Conservation (phyloP, 73 alveolate genomes). For the Uronychia setigera region DNA sequence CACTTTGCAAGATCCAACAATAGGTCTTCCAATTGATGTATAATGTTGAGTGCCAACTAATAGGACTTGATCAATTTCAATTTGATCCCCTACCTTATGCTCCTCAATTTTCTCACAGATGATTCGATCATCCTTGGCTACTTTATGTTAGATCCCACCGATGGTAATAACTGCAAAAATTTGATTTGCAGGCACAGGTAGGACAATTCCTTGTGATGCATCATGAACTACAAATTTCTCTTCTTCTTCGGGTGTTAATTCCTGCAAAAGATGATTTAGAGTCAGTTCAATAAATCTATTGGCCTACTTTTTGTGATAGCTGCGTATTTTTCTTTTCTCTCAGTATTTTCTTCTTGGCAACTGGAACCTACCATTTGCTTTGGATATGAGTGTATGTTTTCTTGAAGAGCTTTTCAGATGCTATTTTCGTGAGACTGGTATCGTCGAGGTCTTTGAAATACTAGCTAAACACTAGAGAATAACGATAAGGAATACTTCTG, state of each 20-base stretch:
- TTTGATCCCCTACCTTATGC: constrained; percentile 64
- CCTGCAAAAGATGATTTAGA: too few species aligned
- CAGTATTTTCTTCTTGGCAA: constrained; percentile 24
- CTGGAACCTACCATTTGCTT: constrained; percentile 70
- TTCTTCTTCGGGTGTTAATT: constrained; percentile 2
- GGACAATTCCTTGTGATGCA: constrained; percentile 11
- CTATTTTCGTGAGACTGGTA: background rate
- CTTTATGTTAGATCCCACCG: constrained; percentile 71
- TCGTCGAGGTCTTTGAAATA: background rate
- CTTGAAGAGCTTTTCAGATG: too few species aligned
- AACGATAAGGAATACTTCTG: too few species aligned
- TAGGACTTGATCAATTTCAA: constrained; percentile 70
- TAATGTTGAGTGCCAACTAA: constrained; percentile 81
- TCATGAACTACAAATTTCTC: constrained; percentile 20
- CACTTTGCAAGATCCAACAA: constrained; percentile 71
- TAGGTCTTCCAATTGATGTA: constrained; percentile 85
- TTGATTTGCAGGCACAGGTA: constrained; percentile 35
- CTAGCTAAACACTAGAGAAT: too few species aligned
- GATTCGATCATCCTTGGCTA: constrained; percentile 68
- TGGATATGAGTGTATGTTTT: too few species aligned
- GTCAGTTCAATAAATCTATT: too few species aligned
- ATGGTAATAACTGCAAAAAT: constrained; percentile 70
- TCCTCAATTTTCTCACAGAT: constrained; percentile 60
- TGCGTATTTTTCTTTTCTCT: constrained; percentile 18
- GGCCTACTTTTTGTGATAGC: too few species aligned